A percentile compares a stretch with the other conserved stretches of the same genome.
Evolutionary conservation across 257 asterid genomes (phyloP).

Genomic region (Lavandula angustifolia): DNA sequence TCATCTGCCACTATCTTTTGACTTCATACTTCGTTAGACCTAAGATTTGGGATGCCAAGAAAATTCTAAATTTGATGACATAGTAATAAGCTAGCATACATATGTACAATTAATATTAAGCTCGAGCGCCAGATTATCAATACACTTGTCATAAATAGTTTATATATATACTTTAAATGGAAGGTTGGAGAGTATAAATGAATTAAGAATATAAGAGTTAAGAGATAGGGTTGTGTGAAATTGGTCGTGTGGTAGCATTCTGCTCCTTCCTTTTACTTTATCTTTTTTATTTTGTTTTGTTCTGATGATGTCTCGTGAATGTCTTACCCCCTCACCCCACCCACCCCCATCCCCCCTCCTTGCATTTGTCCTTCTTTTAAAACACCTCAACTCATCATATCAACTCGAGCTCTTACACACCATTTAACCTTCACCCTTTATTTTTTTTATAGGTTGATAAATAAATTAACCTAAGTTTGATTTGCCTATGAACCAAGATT

Average conservation of each 20-base stretch:
- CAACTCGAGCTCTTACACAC: constrained; percentile 35
- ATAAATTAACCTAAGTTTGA: not conserved
- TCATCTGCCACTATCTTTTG: not conserved
- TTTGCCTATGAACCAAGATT: constrained; percentile 35
- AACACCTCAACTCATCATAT: constrained; percentile 30
- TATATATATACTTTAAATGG: too few relatives aligned
- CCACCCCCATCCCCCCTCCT: constrained; percentile 5
- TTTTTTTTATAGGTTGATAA: not conserved
- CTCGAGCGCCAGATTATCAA: too few relatives aligned
- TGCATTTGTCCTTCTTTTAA: constrained; percentile 33
- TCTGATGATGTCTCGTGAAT: constrained; percentile 66
- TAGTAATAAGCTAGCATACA: not conserved
- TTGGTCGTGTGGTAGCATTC: constrained; percentile 91
- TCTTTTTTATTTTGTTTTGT: constrained; percentile 39
- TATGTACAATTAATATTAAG: too few relatives aligned
- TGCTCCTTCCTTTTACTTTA: constrained; percentile 55
- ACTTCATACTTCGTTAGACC: too few relatives aligned
- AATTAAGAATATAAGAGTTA: constrained; percentile 24
- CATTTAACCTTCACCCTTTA: not conserved
- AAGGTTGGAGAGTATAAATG: too few relatives aligned
- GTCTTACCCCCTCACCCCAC: constrained; percentile 15
- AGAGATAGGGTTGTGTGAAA: constrained; percentile 75
- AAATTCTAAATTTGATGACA: not conserved
- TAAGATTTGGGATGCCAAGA: not conserved
- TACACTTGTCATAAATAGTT: too few relatives aligned